Evolutionary conservation across 495 filamentous ascomycete genomes (phyloP), one percentile per base, ranked within the genome.

Genomic region (Alectoria sarmentosa): DNA sequence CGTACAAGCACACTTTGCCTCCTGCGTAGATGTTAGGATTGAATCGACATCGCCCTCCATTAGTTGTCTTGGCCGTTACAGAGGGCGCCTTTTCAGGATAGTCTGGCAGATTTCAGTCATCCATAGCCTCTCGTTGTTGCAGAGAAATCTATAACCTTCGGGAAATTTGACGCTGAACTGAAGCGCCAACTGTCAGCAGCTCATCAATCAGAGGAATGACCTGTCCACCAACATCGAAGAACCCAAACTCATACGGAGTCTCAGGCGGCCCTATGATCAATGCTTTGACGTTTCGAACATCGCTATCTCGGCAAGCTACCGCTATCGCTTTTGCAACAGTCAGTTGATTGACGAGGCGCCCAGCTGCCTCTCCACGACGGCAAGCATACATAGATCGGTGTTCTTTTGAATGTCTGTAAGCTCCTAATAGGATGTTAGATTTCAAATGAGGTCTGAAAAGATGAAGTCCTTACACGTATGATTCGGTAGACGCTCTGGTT

Each of bases 201-300:
- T 44, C 48, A 41, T 38, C 34, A 1, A 44, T 49, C 15, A 21
- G 62, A 32, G 55, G 19, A 14, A 65, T 32, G 26, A 13, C 23
- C 17, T 58, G 23, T 42, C 26, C 56, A 59, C 62, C 23, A 14
- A 93, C 91, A 84, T 96, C 90, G 71, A 96, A 98, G 80, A 96
- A 97, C 6, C 93, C 94, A 71, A 96, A 95, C 69, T 97, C 91
- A 73, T 98, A 98, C 0, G 94, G 92, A 0, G 94, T 96, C 61
- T 93, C 92, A 58, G 94, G 92, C 11, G 95, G 93, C 0, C 94
- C 94, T 61, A 98, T 84, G 65, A 98, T 90, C 58, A 98, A 75
- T 41, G 93, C 95, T 68, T 84, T 87, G 49, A 98, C 88, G 66
- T 93, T 88, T 39, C 92, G 88, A 58, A 97, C 87, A 75, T 98